phyloP scores from a whole-genome alignment of 1,284 basidiomycete species.

The Marasmius oreades region DNA sequence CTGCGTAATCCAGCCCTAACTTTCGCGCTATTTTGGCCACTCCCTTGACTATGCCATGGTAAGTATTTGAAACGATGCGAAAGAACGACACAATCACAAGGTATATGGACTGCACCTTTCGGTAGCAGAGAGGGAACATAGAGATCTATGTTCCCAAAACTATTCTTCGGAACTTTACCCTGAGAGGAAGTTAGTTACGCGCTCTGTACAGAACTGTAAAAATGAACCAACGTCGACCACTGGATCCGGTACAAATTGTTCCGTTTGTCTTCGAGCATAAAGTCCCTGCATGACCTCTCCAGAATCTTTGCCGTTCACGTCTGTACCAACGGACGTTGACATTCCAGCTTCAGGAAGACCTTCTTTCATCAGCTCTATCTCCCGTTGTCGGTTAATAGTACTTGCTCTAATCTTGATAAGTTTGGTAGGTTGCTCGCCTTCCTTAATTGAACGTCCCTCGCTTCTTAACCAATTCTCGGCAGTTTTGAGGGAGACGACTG shows the following conservation, averaged over 20 bases:
- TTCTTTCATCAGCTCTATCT: conserved; percentile 70
- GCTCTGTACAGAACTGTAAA: conserved; percentile 5
- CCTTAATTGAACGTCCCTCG: conserved; percentile 69
- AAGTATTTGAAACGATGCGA: background rate
- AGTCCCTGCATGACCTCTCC: conserved; percentile 79
- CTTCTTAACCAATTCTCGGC: conserved; percentile 95
- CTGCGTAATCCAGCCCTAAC: conserved; percentile 87
- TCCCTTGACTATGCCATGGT: conserved; percentile 64
- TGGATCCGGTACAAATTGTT: conserved; percentile 75
- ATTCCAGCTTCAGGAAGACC: conserved; percentile 40
- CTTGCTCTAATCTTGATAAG: conserved; percentile 84
- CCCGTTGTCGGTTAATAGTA: conserved; percentile 80
- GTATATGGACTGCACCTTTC: conserved; percentile 80
- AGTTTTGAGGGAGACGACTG: conserved; percentile 83
- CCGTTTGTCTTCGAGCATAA: conserved; percentile 87
- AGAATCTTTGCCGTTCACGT: conserved; percentile 30
- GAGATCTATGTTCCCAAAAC: conserved; percentile 96
- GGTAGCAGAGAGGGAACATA: conserved; percentile 97
- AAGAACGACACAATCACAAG: conserved; percentile 55
- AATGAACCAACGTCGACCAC: conserved; percentile 63
- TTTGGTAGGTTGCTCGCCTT: conserved; percentile 85
- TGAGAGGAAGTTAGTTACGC: conserved; percentile 30
- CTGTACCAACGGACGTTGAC: conserved; percentile 26
- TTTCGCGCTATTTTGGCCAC: conserved; percentile 86
- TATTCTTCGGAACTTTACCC: conserved; percentile 93